These are phyloP conservation scores for Exobasidium rhododendri DNA, from an alignment of 1,284 basidiomycete genomes.

Conservation along the genomic window DNA sequence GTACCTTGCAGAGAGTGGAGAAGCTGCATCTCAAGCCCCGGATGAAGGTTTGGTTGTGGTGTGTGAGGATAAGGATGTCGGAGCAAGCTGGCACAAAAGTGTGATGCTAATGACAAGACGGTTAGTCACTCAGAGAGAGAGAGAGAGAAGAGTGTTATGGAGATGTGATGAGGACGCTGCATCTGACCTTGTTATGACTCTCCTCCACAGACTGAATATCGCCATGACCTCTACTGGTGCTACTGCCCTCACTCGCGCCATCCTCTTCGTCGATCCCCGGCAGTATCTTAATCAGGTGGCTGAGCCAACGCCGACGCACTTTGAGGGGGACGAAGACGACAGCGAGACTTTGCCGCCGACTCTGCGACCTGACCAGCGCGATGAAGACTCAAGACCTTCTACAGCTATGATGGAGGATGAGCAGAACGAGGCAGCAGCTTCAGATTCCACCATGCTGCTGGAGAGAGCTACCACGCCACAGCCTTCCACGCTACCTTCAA, in stretches of 20 bases:
- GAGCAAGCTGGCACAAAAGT: neutral
- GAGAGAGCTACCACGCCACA: neutral
- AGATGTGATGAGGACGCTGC: too few species aligned
- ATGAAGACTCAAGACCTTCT: neutral
- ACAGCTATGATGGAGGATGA: too few species aligned
- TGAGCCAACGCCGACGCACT: neutral
- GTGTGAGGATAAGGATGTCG: neutral
- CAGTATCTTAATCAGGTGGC: neutral
- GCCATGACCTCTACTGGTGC: neutral
- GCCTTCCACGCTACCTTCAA: neutral
- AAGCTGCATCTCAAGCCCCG: constrained; percentile 1
- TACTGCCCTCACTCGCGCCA: neutral
- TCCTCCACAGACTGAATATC: neutral
- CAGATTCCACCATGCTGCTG: neutral
- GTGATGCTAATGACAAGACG: neutral
- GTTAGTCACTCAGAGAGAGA: too few species aligned
- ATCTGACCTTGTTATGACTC: too few species aligned
- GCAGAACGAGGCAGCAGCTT: too few species aligned
- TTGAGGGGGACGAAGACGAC: constrained; percentile 8
- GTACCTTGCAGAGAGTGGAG: neutral
- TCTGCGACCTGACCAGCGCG: neutral
- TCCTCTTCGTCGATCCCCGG: neutral
- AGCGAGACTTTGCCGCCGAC: constrained; percentile 1
- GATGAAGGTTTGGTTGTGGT: constrained; percentile 5
- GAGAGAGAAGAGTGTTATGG: too few species aligned